Conservation (phyloP, 345 rosid genomes). For the Eucalyptus albens region DNA sequence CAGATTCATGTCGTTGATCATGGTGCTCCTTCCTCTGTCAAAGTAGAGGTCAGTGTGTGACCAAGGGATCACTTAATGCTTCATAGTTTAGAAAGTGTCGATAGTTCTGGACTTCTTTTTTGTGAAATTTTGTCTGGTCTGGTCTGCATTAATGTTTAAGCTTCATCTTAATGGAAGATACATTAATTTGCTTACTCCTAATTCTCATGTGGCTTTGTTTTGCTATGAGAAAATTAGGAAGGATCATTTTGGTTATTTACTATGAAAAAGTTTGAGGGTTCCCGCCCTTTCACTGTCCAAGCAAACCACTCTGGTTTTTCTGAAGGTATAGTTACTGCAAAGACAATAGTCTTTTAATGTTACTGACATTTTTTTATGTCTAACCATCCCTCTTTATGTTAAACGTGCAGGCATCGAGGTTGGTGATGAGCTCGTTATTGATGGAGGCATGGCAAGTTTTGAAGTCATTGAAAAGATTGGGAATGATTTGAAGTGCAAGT, state of each 20-base stretch:
- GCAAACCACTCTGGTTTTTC: constrained; percentile 57
- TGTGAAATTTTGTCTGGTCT: neutral
- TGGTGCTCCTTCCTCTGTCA: constrained; percentile 50
- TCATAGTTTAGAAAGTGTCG: neutral
- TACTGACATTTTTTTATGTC: neutral
- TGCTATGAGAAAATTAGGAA: constrained; percentile 20
- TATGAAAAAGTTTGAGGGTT: constrained; percentile 28
- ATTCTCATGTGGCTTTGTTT: neutral
- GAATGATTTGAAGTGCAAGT: constrained; percentile 42
- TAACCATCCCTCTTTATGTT: neutral
- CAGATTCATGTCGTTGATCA: constrained; percentile 71
- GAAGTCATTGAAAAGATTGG: constrained; percentile 52
- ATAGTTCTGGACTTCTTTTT: neutral
- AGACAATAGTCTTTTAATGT: neutral
- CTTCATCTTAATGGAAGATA: neutral
- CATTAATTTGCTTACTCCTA: neutral
- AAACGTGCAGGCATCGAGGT: constrained; percentile 30
- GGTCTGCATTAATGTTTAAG: neutral
- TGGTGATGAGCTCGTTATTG: constrained; percentile 62
- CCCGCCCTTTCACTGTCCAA: constrained; percentile 44
- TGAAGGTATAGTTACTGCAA: constrained; percentile 20
- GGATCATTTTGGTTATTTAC: constrained; percentile 61
- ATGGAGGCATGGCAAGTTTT: constrained; percentile 76
- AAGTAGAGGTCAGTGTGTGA: constrained; percentile 23
- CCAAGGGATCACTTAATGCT: neutral